A percentile compares a stretch with the other conserved stretches of the same genome.
Conservation (phyloP, 2,329 filamentous ascomycete species). For the Rosellinia necatrix region DNA sequence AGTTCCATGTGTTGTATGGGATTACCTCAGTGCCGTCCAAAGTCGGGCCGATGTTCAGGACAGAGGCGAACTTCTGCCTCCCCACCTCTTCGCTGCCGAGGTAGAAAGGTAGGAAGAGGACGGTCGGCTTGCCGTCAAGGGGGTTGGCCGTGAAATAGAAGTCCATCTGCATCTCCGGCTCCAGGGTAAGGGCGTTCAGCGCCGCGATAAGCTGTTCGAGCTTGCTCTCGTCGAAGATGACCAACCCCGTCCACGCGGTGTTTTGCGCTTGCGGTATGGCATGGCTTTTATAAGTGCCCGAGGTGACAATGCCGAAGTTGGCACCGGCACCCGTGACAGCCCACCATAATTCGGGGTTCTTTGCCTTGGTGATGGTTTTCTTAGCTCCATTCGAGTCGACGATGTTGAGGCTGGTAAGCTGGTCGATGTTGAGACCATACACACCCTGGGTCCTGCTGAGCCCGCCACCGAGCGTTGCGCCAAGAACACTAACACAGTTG, state of each 20-base stretch:
- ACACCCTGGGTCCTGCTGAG: slow-evolving; percentile 27
- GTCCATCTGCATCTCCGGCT: slow-evolving; percentile 43
- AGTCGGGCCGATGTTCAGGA: slow-evolving; percentile 42
- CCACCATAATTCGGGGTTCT: slow-evolving; percentile 51
- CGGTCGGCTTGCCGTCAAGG: slow-evolving; percentile 26
- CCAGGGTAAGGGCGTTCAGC: slow-evolving; percentile 44
- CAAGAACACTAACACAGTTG: slow-evolving; percentile 36
- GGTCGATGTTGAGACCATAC: slow-evolving; percentile 39
- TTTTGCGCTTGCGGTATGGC: slow-evolving; percentile 28
- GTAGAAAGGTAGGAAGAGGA: slow-evolving; percentile 41
- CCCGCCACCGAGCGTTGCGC: slow-evolving; percentile 32
- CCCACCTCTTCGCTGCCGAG: slow-evolving; percentile 41
- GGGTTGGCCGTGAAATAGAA: slow-evolving; percentile 38
- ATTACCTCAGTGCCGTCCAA: slow-evolving; percentile 36
- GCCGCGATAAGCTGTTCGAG: slow-evolving; percentile 42
- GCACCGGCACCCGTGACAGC: slow-evolving; percentile 55
- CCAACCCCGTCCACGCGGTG: slow-evolving; percentile 33
- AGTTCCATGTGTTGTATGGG: slow-evolving; percentile 47
- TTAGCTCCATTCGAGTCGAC: slow-evolving; percentile 36
- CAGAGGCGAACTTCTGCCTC: slow-evolving; percentile 41
- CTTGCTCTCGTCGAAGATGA: slow-evolving; percentile 34
- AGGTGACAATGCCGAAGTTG: slow-evolving; percentile 56
- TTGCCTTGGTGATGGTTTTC: slow-evolving; percentile 31
- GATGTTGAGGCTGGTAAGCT: slow-evolving; percentile 40
- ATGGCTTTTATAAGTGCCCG: slow-evolving; percentile 35